phyloP scores from a whole-genome alignment of 1,139 yeast genomes.

The Hyphopichia khmerensis region DNA sequence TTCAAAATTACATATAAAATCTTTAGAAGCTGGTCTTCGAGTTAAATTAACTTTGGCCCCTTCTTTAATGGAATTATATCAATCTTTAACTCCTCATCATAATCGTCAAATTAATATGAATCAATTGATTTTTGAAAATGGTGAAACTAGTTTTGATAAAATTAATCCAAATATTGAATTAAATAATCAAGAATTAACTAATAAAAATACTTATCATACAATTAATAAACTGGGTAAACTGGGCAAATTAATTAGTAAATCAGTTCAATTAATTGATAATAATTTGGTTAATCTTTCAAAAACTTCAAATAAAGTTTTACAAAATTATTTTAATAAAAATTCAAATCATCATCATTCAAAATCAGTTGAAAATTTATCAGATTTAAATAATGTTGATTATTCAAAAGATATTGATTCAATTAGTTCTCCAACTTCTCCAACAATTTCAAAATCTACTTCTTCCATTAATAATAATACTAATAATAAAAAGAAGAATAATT shows the following conservation, averaged over 20 bases:
- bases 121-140: not conserved
- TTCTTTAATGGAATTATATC: constrained; percentile 41
- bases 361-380: no score
- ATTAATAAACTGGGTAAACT: not conserved
- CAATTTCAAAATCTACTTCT: not conserved
- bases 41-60: constrained; percentile 49
- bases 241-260: constrained; percentile 18
- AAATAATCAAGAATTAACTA: not conserved
- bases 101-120: constrained; percentile 2
- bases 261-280: constrained; percentile 35
- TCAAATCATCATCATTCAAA: no score
- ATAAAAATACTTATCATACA: not conserved
- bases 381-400: no score
- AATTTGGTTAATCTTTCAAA: constrained; percentile 36
- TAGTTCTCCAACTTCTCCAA: not conserved
- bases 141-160: not conserved
- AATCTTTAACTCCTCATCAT: constrained; percentile 38
- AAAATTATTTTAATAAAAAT: constrained; percentile 12
- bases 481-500: not conserved
- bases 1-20: constrained; percentile 48
- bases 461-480: no score
- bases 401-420: no score
- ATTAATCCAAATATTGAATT: not conserved
- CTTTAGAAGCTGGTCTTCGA: constrained; percentile 52
- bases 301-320: constrained; percentile 29